Conservation (phyloP, 78 protist species). For the Dictyostelium capitatum region DNA sequence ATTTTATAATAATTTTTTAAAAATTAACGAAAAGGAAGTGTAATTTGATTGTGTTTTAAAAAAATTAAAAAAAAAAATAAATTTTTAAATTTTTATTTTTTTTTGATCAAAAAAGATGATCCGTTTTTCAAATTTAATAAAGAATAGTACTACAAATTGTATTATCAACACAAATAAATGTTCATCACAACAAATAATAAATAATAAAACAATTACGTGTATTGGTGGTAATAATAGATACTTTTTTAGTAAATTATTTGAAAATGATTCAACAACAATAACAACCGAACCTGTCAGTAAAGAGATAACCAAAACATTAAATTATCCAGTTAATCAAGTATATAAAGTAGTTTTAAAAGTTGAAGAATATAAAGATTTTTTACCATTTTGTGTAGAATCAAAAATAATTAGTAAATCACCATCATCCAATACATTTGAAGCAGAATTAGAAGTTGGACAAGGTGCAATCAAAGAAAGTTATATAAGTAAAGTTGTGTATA, state of each 20-base stretch:
- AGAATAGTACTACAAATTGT: too few species aligned
- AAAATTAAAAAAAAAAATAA: too few species aligned
- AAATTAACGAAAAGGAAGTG: too few species aligned
- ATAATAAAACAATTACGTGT: too few species aligned
- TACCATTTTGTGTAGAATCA: slow-evolving; percentile 65
- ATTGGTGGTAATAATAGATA: background rate
- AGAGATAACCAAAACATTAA: slow-evolving; percentile 2
- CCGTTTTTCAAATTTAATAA: too few species aligned
- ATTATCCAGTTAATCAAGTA: slow-evolving; percentile 53
- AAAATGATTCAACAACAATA: background rate
- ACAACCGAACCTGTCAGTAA: background rate
- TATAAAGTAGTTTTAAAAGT: slow-evolving; percentile 48
- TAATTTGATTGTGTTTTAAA: too few species aligned
- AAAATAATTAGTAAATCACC: background rate
- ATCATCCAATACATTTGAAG: slow-evolving; percentile 37
- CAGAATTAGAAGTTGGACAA: slow-evolving; percentile 58
- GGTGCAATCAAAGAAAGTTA: slow-evolving; percentile 55
- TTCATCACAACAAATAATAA: too few species aligned
- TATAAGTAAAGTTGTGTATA: slow-evolving; percentile 3
- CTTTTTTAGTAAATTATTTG: background rate
- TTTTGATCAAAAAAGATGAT: too few species aligned
- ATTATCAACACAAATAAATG: too few species aligned
- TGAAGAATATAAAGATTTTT: slow-evolving; percentile 34
- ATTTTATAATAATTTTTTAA: too few species aligned
- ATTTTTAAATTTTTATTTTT: too few species aligned